These are phyloP conservation scores for Pascua sp. DNA, from an alignment of 1,284 basidiomycete species.

Conservation along the genomic window DNA sequence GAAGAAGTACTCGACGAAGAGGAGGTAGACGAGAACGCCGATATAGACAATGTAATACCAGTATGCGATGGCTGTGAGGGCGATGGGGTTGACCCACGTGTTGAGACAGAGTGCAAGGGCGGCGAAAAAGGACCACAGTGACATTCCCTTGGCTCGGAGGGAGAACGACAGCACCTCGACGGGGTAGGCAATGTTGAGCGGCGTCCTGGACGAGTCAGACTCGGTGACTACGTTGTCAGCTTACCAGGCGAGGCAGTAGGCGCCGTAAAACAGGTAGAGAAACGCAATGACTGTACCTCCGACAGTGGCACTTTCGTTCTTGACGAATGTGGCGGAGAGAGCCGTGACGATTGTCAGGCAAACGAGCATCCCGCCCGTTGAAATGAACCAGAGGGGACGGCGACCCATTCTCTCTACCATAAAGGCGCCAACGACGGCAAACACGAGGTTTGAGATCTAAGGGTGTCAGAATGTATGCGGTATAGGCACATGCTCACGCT, in stretches of 20 bases:
- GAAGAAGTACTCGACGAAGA: constrained; percentile 17
- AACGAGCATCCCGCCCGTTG: constrained; percentile 19
- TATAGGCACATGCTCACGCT: too few species aligned
- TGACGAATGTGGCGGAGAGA: constrained; percentile 20
- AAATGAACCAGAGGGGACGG: constrained; percentile 22
- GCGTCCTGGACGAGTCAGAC: constrained; percentile 3
- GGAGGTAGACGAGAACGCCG: constrained; percentile 14
- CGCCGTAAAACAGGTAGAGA: constrained; percentile 26
- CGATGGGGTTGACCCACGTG: constrained; percentile 24
- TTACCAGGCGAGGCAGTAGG: constrained; percentile 11
- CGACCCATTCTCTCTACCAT: constrained; percentile 24
- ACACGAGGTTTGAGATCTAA: constrained; percentile 22
- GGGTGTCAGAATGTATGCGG: too few species aligned
- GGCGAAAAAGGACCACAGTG: constrained; percentile 5
- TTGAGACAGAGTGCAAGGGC: constrained; percentile 10
- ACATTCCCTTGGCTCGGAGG: constrained; percentile 14
- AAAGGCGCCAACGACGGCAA: constrained; percentile 15
- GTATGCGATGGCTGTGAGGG: constrained; percentile 26
- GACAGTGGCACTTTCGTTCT: constrained; percentile 13
- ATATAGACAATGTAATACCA: constrained; percentile 38
- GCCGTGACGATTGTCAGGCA: constrained; percentile 17
- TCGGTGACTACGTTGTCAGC: too few species aligned
- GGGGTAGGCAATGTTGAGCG: constrained; percentile 17
- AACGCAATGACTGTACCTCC: constrained; percentile 21
- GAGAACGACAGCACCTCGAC: constrained; percentile 24